phyloP scores from a whole-genome alignment of 306 rosid species.

The Astragalus membranaceus region DNA sequence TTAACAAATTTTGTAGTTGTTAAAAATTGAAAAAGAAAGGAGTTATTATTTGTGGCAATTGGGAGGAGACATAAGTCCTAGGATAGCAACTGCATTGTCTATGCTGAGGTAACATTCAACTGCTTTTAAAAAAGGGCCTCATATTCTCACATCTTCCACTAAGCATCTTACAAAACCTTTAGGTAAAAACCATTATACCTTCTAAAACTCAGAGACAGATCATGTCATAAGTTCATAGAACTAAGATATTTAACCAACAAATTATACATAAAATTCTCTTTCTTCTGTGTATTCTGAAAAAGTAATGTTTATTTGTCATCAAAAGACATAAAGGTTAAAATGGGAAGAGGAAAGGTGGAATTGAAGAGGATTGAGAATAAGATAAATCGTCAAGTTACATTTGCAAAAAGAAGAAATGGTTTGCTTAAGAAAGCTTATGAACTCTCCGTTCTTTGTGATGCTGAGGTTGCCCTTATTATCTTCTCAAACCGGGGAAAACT shows the following conservation, averaged over 20 bases:
- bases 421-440: slow-evolving; percentile 82
- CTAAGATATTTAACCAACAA: background rate
- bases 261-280: background rate
- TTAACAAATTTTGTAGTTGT: too few relatives aligned
- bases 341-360: slow-evolving; percentile 91
- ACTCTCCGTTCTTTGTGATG: slow-evolving; percentile 79
- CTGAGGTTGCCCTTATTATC: slow-evolving; percentile 76
- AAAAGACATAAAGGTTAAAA: slow-evolving; percentile 7
- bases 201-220: slow-evolving; percentile 15
- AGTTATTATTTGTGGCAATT: background rate
- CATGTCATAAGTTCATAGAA: slow-evolving; percentile 5
- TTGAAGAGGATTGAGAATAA: slow-evolving; percentile 87
- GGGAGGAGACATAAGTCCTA: background rate
- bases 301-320: slow-evolving; percentile 3
- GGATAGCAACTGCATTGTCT: background rate
- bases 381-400: slow-evolving; percentile 77
- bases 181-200: slow-evolving; percentile 16
- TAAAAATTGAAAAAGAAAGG: background rate
- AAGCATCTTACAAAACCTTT: slow-evolving; percentile 11
- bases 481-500: slow-evolving; percentile 78
- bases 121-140: slow-evolving; percentile 14
- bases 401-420: slow-evolving; percentile 76
- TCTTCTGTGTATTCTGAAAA: slow-evolving; percentile 18
- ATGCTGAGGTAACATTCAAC: background rate
- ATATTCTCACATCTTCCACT: slow-evolving; percentile 6